phyloP scores from a whole-genome alignment of 257 asterid species.

The Salvia splendens region DNA sequence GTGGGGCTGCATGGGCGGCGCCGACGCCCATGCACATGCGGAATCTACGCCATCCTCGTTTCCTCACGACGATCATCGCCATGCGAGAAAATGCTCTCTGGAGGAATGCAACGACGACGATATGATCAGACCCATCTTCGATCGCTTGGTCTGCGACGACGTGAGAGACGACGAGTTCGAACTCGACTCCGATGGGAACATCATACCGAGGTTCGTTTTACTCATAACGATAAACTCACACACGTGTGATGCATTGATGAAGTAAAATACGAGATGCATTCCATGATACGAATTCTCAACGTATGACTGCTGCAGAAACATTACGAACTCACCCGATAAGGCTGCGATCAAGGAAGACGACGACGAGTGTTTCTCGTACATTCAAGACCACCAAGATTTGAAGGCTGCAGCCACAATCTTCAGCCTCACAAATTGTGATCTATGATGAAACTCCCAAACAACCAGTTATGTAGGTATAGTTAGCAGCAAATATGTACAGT shows the following conservation, averaged over 20 bases:
- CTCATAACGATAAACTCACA: background rate
- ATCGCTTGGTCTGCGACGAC: conserved; percentile 42
- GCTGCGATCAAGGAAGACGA: conserved; percentile 43
- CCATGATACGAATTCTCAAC: background rate
- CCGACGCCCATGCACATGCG: conserved; percentile 28
- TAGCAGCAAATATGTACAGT: conserved; percentile 18
- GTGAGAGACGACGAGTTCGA: conserved; percentile 43
- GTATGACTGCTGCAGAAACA: conserved; percentile 40
- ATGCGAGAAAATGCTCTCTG: conserved; percentile 30
- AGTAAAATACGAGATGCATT: background rate
- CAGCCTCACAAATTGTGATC: conserved; percentile 51
- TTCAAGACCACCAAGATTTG: conserved; percentile 44
- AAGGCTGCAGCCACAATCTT: conserved; percentile 46
- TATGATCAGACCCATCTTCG: conserved; percentile 48
- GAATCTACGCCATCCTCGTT: conserved; percentile 45
- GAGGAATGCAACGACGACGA: conserved; percentile 47
- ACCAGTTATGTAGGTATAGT: conserved; percentile 33
- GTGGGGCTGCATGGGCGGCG: conserved; percentile 44
- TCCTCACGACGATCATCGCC: conserved; percentile 26
- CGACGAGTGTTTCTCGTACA: conserved; percentile 39
- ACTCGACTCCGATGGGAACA: conserved; percentile 46
- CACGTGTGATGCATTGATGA: background rate
- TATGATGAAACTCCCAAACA: conserved; percentile 30
- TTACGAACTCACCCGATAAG: conserved; percentile 33
- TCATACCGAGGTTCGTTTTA: conserved; percentile 37